Evolutionary conservation across 345 rosid species (phyloP).

Genomic region (Murraya koenigii): DNA sequence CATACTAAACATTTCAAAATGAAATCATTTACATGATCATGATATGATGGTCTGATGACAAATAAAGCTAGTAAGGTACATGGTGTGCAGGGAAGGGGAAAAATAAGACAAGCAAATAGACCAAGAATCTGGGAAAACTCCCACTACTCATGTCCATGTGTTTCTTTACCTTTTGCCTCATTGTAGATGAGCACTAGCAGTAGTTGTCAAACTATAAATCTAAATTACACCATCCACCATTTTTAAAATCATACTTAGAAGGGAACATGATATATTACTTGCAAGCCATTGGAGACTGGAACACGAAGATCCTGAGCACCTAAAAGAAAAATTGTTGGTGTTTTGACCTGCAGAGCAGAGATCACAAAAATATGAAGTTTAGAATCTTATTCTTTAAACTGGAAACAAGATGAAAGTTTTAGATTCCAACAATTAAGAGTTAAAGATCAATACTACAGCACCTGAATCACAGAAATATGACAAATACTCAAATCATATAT

Average conservation of each 20-base stretch:
- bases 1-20: constrained; percentile 46
- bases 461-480: not conserved
- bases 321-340: constrained; percentile 78
- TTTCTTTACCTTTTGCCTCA: not conserved
- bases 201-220: not conserved
- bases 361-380: not conserved
- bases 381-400: not conserved
- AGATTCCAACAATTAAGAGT: not conserved
- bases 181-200: constrained; percentile 3
- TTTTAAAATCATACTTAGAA: not conserved
- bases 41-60: not conserved
- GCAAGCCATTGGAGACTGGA: constrained; percentile 77
- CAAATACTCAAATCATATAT: not conserved
- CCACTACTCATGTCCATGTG: not conserved
- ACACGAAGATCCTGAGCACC: constrained; percentile 92
- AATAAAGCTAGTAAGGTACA: not conserved
- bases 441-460: not conserved
- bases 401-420: not conserved
- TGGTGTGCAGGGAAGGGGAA: not conserved
- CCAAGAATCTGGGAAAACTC: not conserved
- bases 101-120: too few species aligned
- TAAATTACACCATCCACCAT: not conserved
- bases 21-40: not conserved
- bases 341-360: constrained; percentile 67
- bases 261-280: constrained; percentile 41